phyloP scores from a whole-genome alignment of 176 grass and related monocot species.

The Oryza meyeriana region DNA sequence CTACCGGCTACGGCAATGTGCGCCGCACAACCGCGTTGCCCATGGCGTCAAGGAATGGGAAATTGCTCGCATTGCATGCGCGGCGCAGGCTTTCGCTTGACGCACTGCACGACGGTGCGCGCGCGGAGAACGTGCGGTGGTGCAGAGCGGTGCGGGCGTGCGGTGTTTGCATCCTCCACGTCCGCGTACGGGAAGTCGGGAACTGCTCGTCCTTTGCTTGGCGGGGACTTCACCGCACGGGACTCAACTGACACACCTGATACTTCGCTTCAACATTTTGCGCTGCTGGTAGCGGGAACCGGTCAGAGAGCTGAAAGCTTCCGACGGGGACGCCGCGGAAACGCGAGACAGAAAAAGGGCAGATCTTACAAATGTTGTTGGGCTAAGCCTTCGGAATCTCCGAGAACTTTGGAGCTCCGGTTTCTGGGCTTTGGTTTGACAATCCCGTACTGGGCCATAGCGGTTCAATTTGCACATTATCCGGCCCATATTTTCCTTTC shows the following conservation, averaged over 20 bases:
- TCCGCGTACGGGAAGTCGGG: no score
- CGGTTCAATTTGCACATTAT: background rate
- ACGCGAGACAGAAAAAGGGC: no score
- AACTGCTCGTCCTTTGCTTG: slow-evolving; percentile 23
- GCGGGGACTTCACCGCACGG: slow-evolving; percentile 7
- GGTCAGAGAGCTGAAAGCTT: no score
- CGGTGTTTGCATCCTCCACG: background rate
- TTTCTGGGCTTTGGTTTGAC: background rate
- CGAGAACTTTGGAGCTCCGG: no score
- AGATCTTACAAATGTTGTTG: background rate
- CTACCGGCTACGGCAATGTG: background rate
- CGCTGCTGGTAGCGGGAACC: background rate
- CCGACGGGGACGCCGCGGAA: background rate
- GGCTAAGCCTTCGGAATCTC: background rate
- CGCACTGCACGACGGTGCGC: background rate
- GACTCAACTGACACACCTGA: background rate
- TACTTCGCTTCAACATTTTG: slow-evolving; percentile 15
- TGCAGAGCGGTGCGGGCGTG: background rate
- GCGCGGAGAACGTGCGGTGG: background rate
- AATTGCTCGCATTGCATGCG: background rate
- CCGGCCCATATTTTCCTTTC: no score
- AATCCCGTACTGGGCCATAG: background rate
- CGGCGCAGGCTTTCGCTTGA: slow-evolving; percentile 21
- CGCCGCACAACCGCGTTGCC: background rate
- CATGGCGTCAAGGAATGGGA: slow-evolving; percentile 49